Conservation (phyloP, 2,329 filamentous ascomycete genomes). For the Neonectria ditissima region DNA sequence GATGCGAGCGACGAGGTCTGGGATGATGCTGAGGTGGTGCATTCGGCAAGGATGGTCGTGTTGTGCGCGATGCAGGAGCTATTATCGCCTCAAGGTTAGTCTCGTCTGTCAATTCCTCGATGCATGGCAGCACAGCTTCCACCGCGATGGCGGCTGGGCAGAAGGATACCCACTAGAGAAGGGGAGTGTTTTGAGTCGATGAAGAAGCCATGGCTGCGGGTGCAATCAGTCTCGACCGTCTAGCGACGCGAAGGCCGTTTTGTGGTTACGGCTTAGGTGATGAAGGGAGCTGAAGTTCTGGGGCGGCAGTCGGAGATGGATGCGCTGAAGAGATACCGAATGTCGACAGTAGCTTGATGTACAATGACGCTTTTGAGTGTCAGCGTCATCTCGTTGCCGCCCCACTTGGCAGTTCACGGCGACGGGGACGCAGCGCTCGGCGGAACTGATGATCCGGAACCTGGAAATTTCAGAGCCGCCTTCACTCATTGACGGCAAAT, state of each 20-base stretch:
- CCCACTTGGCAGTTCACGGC: slow-evolving; percentile 31
- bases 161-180: slow-evolving; percentile 74
- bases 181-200: slow-evolving; percentile 73
- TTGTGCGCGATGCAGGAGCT: slow-evolving; percentile 96
- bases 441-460: slow-evolving; percentile 37
- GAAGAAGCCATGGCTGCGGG: slow-evolving; percentile 73
- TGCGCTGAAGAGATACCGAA: slow-evolving; percentile 6
- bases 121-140: not conserved
- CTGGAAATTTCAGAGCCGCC: slow-evolving; percentile 37
- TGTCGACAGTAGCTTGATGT: slow-evolving; percentile 26
- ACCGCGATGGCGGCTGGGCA: slow-evolving; percentile 1
- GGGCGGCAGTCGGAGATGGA: slow-evolving; percentile 4
- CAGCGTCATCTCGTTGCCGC: slow-evolving; percentile 38
- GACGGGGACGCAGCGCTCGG: slow-evolving; percentile 22
- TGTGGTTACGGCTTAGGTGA: not conserved
- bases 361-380: slow-evolving; percentile 41
- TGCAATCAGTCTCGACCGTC: not conserved
- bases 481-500: slow-evolving; percentile 33
- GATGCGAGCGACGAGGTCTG: slow-evolving; percentile 89
- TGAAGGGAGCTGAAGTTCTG: not conserved
- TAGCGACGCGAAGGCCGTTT: slow-evolving; percentile 1
- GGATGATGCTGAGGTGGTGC: slow-evolving; percentile 86
- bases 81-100: slow-evolving; percentile 17
- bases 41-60: slow-evolving; percentile 92
- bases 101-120: not conserved